These are phyloP conservation scores for Acidomyces sp. DNA, from an alignment of 495 filamentous ascomycete species.

Conservation along the genomic window DNA sequence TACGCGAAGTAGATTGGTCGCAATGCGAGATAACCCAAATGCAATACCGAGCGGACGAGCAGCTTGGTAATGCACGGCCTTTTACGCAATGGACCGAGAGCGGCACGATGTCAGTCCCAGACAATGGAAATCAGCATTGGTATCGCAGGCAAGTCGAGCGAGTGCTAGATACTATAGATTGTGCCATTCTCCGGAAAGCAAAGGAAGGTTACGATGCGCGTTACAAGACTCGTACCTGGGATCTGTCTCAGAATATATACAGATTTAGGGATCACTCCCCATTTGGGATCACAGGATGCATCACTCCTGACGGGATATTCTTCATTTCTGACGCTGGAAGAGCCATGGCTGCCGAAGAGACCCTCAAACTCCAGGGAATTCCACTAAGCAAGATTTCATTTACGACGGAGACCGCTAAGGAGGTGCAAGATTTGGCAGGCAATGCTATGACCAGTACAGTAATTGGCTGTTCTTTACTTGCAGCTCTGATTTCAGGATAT, in stretches of 20 bases:
- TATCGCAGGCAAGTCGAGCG: slow-evolving; percentile 39
- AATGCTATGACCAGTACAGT: slow-evolving; percentile 78
- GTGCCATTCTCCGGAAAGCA: slow-evolving; percentile 40
- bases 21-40: slow-evolving; percentile 44
- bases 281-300: slow-evolving; percentile 50
- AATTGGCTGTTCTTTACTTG: slow-evolving; percentile 48
- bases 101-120: slow-evolving; percentile 38
- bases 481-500: slow-evolving; percentile 37
- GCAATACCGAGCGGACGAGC: slow-evolving; percentile 32
- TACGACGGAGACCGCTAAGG: slow-evolving; percentile 46
- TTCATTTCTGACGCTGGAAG: slow-evolving; percentile 51
- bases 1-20: slow-evolving; percentile 39
- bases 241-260: slow-evolving; percentile 68
- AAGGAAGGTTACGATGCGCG: slow-evolving; percentile 38
- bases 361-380: slow-evolving; percentile 58
- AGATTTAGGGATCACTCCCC: slow-evolving; percentile 37
- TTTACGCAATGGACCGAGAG: slow-evolving; percentile 45
- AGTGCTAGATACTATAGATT: slow-evolving; percentile 56
- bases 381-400: slow-evolving; percentile 49
- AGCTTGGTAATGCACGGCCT: slow-evolving; percentile 40
- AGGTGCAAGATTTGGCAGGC: slow-evolving; percentile 62
- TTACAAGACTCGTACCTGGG: slow-evolving; percentile 51
- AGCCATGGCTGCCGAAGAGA: slow-evolving; percentile 52
- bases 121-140: slow-evolving; percentile 42
- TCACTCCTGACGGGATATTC: slow-evolving; percentile 55